Evolutionary conservation across 768 basidiomycete genomes (phyloP), one percentile per base, ranked within the genome.

Genomic region (Rhodotorula paludigena): DNA sequence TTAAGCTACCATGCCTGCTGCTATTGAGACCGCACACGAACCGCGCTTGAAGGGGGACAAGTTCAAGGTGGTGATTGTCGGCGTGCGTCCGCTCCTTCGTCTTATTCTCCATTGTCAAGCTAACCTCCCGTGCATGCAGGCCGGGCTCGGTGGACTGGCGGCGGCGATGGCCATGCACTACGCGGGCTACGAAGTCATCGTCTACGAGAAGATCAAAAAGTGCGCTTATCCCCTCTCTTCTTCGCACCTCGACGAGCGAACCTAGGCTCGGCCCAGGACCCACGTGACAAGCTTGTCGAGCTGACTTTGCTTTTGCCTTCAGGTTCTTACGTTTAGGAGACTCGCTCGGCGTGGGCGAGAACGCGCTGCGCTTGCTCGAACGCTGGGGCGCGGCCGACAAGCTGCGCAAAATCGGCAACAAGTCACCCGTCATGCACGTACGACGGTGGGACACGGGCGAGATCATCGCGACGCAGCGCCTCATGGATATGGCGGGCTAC

Each of bases 401-500:
- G 60, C 49, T 67, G 45, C 39, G 55, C 39, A 32, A 39, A 12
- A 67, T 67, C 45, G 66, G 66, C 35, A 67, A 67, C 60, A 67
- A 55, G 53, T 39, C 33, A 11, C 66, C 60, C n/a, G 60, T 67
- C 28, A 54, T 67, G 52, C 60, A 61, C 51, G 21, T 53, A 35
- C 52, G 66, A 28, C 66, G 66, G 15, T 67, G 51, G 56, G 66
- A 67, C 54, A 67, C 66, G 3, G 66, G 66, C 28, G 66, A 67
- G 47, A 67, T 67, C 66, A 60, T 49, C 47, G 56, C 59, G 16
- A 52, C 39, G 1, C 66, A 67, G 35, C 39, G 66, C n/a, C 36
- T 67, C 35, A 53, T 67, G 51, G 60, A 67, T 55, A 67, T 67
- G 66, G 66, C 66, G 0, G 66, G 66, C 18, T 67, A 67, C 55